Evolutionary conservation across 1,139 yeast genomes (phyloP).

Genomic region (Lodderomyces theae): DNA sequence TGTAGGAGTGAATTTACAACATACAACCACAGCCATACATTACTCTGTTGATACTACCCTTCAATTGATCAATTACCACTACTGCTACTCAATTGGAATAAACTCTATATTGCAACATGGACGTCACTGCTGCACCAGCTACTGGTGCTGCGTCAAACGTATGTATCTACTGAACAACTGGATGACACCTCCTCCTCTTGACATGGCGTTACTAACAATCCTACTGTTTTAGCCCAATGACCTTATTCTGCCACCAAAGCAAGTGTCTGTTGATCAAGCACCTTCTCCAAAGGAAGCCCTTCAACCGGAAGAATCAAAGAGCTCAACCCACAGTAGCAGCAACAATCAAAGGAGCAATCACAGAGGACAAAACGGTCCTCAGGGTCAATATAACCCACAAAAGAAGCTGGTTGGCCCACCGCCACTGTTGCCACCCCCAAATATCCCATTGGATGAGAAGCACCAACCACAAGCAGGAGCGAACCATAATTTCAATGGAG

Average conservation of each 20-base stretch:
- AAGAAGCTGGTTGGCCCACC: neutral
- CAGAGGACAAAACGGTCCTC: neutral
- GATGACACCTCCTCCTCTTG: neutral
- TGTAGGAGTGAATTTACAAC: too few relatives aligned
- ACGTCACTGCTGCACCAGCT: conserved; percentile 2
- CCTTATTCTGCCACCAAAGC: conserved; percentile 12
- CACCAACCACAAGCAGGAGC: neutral
- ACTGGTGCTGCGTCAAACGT: conserved; percentile 4
- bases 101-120: neutral
- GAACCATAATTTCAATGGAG: too few relatives aligned
- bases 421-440: conserved; percentile 1
- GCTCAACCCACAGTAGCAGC: neutral
- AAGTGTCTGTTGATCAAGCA: conserved; percentile 12
- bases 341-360: neutral
- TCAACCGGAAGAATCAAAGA: conserved; percentile 5
- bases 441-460: neutral
- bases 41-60: too few relatives aligned
- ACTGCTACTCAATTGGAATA: neutral
- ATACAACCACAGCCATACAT: too few relatives aligned
- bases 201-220: neutral
- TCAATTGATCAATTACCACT: neutral
- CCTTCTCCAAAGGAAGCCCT: conserved; percentile 10
- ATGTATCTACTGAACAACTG: neutral
- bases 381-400: neutral
- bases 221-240: conserved; percentile 12